Base-by-base conservation (phyloP, 352 stramenopile genomes). In the Phytophthora ohioensis region DNA sequence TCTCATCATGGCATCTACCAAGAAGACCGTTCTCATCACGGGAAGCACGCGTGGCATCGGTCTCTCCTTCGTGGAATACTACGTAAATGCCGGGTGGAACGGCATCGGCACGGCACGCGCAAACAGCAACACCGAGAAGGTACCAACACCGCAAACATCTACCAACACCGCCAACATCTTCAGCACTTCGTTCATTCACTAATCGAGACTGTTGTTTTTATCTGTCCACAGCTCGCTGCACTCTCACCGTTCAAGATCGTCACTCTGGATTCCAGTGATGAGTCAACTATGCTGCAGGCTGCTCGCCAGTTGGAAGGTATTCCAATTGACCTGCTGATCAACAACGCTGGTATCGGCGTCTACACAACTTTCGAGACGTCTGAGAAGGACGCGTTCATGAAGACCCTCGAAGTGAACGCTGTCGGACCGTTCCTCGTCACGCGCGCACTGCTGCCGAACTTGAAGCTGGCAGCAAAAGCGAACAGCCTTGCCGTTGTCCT, bases 281-380 rank as follows among this genome's bases (percentile, higher is more conserved):
- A 66, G 15, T 30, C 47, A 3, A 17, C 36, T 11, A 15, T 66
- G n/a, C n/a, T 36, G n/a, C 47, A 58, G 27, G 58, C 38, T 6
- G 58, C 58, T 45, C 58, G 36, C 30, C 57, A 65, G 35, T 42
- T 65, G 36, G 46, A 57, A 21, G 48, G 15, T 13, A 41, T 58
- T 7, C 41, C 60, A 5, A 67, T 67, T 15, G 60, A 67, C 31
- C 47, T 67, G 11, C 46, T 66, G 2, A 67, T 67, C 41, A 67
- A 47, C 41, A 67, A 67, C 12, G 60, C 60, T 32, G 60, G 60
- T 27, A 34, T 61, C 0, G 60, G 48, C 8, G 13, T 59, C 2
- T 53, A 39, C 30, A 46, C 31, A 4, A 59, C 59, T 43, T 47
- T 67, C 38, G 48, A 53, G 38, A 67, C 59, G 4, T 35, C 38